Conservation (phyloP, 495 filamentous ascomycete species). For the Tuber aestivum region DNA sequence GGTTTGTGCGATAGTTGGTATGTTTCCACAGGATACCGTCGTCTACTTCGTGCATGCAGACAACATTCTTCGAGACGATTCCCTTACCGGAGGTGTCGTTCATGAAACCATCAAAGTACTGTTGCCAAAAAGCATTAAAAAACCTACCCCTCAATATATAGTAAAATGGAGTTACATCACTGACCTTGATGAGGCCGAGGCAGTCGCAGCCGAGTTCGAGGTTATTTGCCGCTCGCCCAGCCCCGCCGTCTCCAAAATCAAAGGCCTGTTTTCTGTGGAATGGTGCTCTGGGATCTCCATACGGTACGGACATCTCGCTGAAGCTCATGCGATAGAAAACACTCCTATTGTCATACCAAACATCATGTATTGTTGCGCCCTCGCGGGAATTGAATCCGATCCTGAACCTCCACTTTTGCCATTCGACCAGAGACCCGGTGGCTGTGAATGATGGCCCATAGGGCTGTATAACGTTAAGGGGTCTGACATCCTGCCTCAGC, state of each 20-base stretch:
- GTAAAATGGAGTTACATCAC: slow-evolving; percentile 1
- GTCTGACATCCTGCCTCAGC: slow-evolving; percentile 50
- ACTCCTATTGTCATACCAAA: slow-evolving; percentile 62
- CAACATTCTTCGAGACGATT: slow-evolving; percentile 53
- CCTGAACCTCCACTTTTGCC: slow-evolving; percentile 65
- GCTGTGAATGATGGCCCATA: slow-evolving; percentile 52
- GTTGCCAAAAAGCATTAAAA: slow-evolving; percentile 20
- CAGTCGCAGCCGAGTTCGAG: slow-evolving; percentile 63
- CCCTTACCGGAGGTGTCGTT: slow-evolving; percentile 54
- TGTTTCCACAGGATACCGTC: slow-evolving; percentile 62
- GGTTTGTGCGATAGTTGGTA: slow-evolving; percentile 59
- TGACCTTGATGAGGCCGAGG: slow-evolving; percentile 54
- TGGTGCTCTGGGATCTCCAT: slow-evolving; percentile 59
- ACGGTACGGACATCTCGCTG: slow-evolving; percentile 70
- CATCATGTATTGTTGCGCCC: slow-evolving; percentile 58
- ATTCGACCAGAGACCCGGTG: slow-evolving; percentile 52
- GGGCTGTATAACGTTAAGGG: slow-evolving; percentile 51
- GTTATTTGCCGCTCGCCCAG: slow-evolving; percentile 62
- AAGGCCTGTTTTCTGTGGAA: slow-evolving; percentile 66
- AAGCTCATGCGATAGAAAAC: slow-evolving; percentile 64
- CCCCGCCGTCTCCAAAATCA: slow-evolving; percentile 63
- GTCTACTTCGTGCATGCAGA: slow-evolving; percentile 66
- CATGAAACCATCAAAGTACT: slow-evolving; percentile 58
- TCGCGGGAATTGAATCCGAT: slow-evolving; percentile 62
- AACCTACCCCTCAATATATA: background rate